Evolutionary conservation across 306 rosid genomes (phyloP).

Genomic region (Trifolium fragiferum): DNA sequence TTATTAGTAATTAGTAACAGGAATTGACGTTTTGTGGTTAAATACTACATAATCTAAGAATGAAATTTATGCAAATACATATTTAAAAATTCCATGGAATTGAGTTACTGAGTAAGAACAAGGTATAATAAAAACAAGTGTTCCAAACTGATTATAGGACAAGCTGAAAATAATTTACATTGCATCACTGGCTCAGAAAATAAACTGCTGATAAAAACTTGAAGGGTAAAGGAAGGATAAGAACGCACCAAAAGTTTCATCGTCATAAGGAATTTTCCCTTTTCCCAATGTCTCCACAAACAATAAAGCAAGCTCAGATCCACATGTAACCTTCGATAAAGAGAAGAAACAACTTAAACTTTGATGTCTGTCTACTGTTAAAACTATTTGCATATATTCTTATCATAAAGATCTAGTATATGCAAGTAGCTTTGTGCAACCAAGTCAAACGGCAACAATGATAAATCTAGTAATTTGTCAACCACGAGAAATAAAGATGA

Average conservation of each 20-base stretch:
- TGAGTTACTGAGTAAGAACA: slow-evolving; percentile 17
- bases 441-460: slow-evolving; percentile 1
- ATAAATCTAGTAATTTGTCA: slow-evolving; percentile 6
- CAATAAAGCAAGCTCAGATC: slow-evolving; percentile 89
- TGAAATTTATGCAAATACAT: slow-evolving; percentile 28
- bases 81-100: slow-evolving; percentile 28
- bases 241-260: slow-evolving; percentile 76
- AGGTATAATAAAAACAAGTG: slow-evolving; percentile 36
- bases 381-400: slow-evolving; percentile 1
- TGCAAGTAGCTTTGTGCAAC: background rate
- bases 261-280: slow-evolving; percentile 71
- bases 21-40: slow-evolving; percentile 12
- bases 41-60: slow-evolving; percentile 37
- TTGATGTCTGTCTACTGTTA: slow-evolving; percentile 19
- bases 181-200: slow-evolving; percentile 8
- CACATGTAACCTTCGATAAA: slow-evolving; percentile 79
- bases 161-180: slow-evolving; percentile 16
- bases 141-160: slow-evolving; percentile 21
- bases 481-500: slow-evolving; percentile 18
- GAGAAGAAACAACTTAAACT: slow-evolving; percentile 35
- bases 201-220: slow-evolving; percentile 13
- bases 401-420: background rate
- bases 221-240: slow-evolving; percentile 40
- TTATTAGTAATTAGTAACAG: slow-evolving; percentile 51
- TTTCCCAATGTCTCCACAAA: slow-evolving; percentile 87